Percentiles rank a stretch among this genome's conserved stretches.
Conservation (phyloP, 2,329 filamentous ascomycete genomes). For the Verticillium nubilum region DNA sequence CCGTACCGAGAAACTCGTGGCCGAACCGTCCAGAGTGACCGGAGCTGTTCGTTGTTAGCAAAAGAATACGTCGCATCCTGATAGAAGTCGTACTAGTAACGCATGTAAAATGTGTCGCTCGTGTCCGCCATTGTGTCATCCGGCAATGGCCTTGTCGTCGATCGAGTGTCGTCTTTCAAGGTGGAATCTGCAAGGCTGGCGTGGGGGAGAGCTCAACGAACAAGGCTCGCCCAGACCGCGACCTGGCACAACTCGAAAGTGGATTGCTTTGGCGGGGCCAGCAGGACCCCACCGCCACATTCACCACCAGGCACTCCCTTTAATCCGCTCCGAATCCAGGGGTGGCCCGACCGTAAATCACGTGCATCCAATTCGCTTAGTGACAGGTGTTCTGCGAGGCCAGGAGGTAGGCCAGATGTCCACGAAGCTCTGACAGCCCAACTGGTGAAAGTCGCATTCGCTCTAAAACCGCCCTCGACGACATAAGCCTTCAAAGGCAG, state of each 20-base stretch:
- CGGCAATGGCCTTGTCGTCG: constrained; percentile 8
- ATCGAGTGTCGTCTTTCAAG: not conserved
- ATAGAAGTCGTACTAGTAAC: constrained; percentile 79
- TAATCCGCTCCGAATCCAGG: not conserved
- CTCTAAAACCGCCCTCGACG: not conserved
- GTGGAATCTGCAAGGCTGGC: constrained; percentile 11
- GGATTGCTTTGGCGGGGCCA: not conserved
- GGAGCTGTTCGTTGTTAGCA: constrained; percentile 55
- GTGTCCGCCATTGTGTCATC: constrained; percentile 52
- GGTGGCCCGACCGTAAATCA: constrained; percentile 14
- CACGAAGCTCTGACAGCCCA: constrained; percentile 20
- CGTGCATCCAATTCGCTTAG: constrained; percentile 27
- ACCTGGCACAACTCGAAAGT: not conserved
- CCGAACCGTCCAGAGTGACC: constrained; percentile 96
- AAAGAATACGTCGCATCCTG: not conserved
- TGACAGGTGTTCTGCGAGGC: constrained; percentile 33
- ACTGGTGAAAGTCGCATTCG: constrained; percentile 10
- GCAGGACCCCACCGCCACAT: not conserved
- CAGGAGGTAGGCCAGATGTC: constrained; percentile 30
- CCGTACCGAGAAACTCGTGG: constrained; percentile 89
- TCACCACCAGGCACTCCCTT: not conserved
- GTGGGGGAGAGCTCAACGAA: not conserved
- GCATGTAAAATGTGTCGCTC: constrained; percentile 86
- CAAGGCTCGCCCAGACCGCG: not conserved
- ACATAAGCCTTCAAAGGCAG: not conserved